A percentile compares a stretch with the other conserved stretches of the same genome.
Evolutionary conservation across 352 stramenopile genomes (phyloP).

Genomic region (Pythium brachiatum): DNA sequence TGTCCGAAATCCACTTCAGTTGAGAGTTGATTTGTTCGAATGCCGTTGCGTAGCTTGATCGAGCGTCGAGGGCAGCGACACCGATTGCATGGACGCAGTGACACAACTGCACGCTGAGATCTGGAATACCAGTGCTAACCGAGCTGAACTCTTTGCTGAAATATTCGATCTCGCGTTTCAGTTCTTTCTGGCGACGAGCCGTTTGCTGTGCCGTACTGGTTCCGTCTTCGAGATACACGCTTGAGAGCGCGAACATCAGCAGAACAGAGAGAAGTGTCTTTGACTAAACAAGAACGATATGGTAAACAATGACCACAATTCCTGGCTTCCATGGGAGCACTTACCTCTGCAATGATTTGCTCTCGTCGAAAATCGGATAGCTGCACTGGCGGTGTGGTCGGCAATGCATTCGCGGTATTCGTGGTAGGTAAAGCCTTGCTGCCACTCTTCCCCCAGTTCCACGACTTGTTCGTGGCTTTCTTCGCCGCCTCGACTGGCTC

Average conservation of each 20-base stretch:
- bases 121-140: constrained; percentile 25
- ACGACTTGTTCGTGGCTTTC: constrained; percentile 2
- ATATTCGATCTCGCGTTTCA: constrained; percentile 71
- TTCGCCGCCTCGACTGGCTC: background rate
- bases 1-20: constrained; percentile 29
- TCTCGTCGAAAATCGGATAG: background rate
- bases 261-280: constrained; percentile 35
- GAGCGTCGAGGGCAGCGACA: constrained; percentile 37
- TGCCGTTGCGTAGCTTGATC: constrained; percentile 47
- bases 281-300: constrained; percentile 2
- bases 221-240: constrained; percentile 27
- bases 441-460: constrained; percentile 16
- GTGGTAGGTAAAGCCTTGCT: background rate
- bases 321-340: background rate
- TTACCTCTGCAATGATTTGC: constrained; percentile 11
- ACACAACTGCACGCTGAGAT: constrained; percentile 31
- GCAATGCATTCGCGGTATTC: background rate
- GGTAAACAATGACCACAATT: background rate
- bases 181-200: constrained; percentile 31
- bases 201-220: constrained; percentile 10
- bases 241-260: constrained; percentile 29
- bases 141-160: constrained; percentile 73
- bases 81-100: constrained; percentile 54
- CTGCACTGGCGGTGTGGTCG: background rate
- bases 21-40: constrained; percentile 49